A percentile compares a stretch with the other conserved stretches of the same genome.
Evolutionary conservation across 2,329 filamentous ascomycete genomes (phyloP).

Genomic region (Magnaporthiopsis rhizophila): DNA sequence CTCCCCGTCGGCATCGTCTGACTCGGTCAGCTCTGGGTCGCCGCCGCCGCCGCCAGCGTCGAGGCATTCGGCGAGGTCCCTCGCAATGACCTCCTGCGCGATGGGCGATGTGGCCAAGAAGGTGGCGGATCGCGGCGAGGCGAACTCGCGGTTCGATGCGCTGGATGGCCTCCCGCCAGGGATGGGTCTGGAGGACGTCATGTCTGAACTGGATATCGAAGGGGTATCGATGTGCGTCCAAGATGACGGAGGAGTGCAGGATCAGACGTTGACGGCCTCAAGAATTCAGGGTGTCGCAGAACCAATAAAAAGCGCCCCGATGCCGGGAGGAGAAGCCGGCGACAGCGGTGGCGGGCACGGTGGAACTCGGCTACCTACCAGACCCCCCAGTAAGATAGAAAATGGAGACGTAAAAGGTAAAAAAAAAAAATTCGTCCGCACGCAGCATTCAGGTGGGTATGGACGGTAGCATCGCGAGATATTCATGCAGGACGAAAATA

Average conservation of each 20-base stretch:
- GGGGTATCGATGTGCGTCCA: background rate
- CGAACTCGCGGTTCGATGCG: constrained; percentile 14
- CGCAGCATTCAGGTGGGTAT: background rate
- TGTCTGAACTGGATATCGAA: constrained; percentile 2
- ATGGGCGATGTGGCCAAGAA: constrained; percentile 43
- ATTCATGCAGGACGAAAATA: background rate
- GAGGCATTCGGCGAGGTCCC: constrained; percentile 57
- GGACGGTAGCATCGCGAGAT: background rate
- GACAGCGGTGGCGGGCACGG: background rate
- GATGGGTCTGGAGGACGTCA: constrained; percentile 19
- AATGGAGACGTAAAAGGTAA: background rate
- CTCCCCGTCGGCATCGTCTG: constrained; percentile 28
- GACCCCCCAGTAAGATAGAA: too few relatives aligned
- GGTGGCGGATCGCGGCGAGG: constrained; percentile 43
- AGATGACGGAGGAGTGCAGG: background rate
- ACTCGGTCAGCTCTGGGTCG: constrained; percentile 24
- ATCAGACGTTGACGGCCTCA: background rate
- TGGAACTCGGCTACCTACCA: background rate
- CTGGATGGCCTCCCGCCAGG: constrained; percentile 10
- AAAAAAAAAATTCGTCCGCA: background rate
- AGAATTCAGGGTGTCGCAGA: background rate
- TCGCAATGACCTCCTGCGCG: constrained; percentile 56
- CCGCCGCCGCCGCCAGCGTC: constrained; percentile 38
- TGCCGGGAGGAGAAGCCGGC: too few relatives aligned
- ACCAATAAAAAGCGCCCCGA: background rate